These are phyloP conservation scores for Lyophyllum decastes DNA, from an alignment of 768 basidiomycete species.

Conservation along the genomic window DNA sequence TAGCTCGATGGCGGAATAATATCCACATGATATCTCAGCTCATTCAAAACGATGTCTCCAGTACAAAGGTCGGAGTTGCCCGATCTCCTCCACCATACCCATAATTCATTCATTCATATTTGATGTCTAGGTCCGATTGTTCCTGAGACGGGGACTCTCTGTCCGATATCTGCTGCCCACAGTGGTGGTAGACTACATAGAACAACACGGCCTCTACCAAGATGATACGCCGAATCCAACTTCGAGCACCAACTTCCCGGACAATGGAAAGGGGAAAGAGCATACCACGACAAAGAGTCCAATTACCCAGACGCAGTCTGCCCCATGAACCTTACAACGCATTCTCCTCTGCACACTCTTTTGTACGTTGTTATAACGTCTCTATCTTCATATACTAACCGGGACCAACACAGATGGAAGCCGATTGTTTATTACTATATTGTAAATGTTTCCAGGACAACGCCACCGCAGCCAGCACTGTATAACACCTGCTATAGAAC, in stretches of 20 bases:
- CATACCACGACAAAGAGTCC: constrained; percentile 28
- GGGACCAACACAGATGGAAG: constrained; percentile 1
- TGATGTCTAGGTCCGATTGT: constrained; percentile 54
- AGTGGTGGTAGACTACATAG: constrained; percentile 93
- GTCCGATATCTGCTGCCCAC: constrained; percentile 90
- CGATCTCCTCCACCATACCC: background rate
- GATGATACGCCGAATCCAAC: constrained; percentile 48
- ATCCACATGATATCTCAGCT: constrained; percentile 92
- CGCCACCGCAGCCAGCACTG: constrained; percentile 13
- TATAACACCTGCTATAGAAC: constrained; percentile 18
- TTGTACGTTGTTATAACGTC: background rate
- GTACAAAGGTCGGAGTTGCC: constrained; percentile 68
- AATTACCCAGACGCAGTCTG: constrained; percentile 15
- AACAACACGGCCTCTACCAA: constrained; percentile 74
- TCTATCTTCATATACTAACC: background rate
- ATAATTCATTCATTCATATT: background rate
- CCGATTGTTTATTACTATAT: constrained; percentile 7
- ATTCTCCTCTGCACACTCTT: constrained; percentile 1
- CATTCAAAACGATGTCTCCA: constrained; percentile 96
- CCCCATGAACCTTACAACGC: constrained; percentile 13
- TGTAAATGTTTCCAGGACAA: constrained; percentile 11
- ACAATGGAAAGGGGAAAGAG: constrained; percentile 40
- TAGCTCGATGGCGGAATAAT: constrained; percentile 78
- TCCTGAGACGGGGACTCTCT: constrained; percentile 77
- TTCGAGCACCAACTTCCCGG: constrained; percentile 20